These are phyloP conservation scores for Syncephalastrum contaminatum DNA, from an alignment of 371 early-diverging fungal species.

Conservation along the genomic window DNA sequence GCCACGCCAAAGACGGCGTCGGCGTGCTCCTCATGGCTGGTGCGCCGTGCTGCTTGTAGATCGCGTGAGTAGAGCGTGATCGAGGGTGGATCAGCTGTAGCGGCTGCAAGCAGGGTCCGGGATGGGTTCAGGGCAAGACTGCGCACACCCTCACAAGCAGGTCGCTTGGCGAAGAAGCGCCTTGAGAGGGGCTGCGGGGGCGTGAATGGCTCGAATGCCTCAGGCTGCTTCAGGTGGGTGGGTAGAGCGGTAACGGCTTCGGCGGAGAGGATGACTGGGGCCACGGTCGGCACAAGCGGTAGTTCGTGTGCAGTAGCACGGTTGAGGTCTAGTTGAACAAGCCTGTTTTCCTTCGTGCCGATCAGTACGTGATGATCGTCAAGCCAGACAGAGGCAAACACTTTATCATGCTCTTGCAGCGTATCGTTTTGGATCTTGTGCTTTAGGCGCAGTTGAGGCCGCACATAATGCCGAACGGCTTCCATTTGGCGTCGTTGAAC, in stretches of 20 bases:
- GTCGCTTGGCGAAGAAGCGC: conserved; percentile 5
- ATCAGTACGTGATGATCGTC: conserved; percentile 45
- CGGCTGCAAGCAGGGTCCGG: conserved; percentile 61
- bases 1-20: conserved; percentile 66
- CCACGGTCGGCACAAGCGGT: not conserved
- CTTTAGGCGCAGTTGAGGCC: too few relatives aligned
- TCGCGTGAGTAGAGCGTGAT: conserved; percentile 42
- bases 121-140: conserved; percentile 62
- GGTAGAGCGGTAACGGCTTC: conserved; percentile 1
- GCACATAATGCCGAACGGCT: too few relatives aligned
- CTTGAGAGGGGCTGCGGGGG: conserved; percentile 1
- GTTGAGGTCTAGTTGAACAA: conserved; percentile 12
- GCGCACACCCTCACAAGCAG: conserved; percentile 57
- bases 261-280: not conserved
- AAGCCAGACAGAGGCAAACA: conserved; percentile 62
- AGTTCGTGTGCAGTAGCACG: not conserved
- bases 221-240: conserved; percentile 34
- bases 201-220: conserved; percentile 10
- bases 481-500: too few relatives aligned
- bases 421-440: too few relatives aligned
- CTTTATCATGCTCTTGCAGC: conserved; percentile 48
- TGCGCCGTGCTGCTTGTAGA: not conserved
- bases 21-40: conserved; percentile 41
- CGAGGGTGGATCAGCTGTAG: conserved; percentile 55
- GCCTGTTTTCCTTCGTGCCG: conserved; percentile 66